Conservation (phyloP, 768 basidiomycete genomes). For the Fistulinella prunicolor region DNA sequence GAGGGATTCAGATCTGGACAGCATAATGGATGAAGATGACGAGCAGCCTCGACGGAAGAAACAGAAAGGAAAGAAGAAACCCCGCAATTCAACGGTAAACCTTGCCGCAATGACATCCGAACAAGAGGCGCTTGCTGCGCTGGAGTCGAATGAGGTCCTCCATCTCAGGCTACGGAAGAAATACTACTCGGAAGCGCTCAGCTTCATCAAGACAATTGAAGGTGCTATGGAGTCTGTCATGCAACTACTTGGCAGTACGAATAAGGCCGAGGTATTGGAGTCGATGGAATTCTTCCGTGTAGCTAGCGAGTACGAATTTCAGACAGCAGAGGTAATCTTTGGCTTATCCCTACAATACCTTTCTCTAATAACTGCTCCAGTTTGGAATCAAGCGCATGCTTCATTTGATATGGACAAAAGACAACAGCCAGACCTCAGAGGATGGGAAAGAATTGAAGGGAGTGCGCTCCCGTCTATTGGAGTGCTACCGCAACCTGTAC, state of each 20-base stretch:
- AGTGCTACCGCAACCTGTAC: constrained; percentile 84
- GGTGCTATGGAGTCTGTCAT: constrained; percentile 67
- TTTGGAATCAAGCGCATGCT: constrained; percentile 93
- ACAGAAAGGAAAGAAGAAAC: constrained; percentile 45
- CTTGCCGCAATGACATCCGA: constrained; percentile 67
- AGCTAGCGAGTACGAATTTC: constrained; percentile 77
- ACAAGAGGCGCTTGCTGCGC: constrained; percentile 65
- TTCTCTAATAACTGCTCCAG: constrained; percentile 37
- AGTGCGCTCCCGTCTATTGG: constrained; percentile 80
- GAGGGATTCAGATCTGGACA: constrained; percentile 33
- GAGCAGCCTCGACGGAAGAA: constrained; percentile 36
- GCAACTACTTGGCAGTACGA: constrained; percentile 81
- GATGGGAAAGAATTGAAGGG: constrained; percentile 83
- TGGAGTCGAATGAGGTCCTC: constrained; percentile 63
- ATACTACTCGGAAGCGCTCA: constrained; percentile 82
- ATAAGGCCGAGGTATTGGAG: constrained; percentile 80
- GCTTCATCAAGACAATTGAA: constrained; percentile 73
- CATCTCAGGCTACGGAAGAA: constrained; percentile 74
- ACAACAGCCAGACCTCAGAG: constrained; percentile 78
- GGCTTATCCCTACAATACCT: background rate
- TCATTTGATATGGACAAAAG: constrained; percentile 96
- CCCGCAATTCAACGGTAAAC: constrained; percentile 69
- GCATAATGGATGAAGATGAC: constrained; percentile 39
- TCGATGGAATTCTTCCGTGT: constrained; percentile 88
- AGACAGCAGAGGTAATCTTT: constrained; percentile 62